Percentiles rank a stretch among this genome's conserved stretches.
Conservation (phyloP, 495 filamentous ascomycete species). For the Daldinia decipiens region DNA sequence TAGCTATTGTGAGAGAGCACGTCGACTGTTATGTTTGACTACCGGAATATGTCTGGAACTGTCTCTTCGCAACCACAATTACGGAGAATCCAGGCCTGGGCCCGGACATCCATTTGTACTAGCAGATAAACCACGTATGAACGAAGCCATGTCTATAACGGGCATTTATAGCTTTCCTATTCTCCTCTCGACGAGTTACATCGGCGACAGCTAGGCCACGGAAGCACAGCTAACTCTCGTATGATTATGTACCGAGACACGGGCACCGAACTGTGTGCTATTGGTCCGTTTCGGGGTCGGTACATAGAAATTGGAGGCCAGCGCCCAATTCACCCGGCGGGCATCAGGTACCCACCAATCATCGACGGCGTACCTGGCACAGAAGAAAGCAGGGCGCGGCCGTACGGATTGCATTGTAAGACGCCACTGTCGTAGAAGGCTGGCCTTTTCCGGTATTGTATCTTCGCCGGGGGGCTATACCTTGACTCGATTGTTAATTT, state of each 20-base stretch:
- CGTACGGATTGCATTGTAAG: not conserved
- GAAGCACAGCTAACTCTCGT: slow-evolving; percentile 24
- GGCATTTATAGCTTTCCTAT: slow-evolving; percentile 3
- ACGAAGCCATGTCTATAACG: not conserved
- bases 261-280: slow-evolving; percentile 8
- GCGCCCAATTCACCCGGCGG: slow-evolving; percentile 32
- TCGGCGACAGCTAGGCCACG: slow-evolving; percentile 15
- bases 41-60: slow-evolving; percentile 2
- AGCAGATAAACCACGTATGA: not conserved
- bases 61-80: not conserved
- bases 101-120: slow-evolving; percentile 2
- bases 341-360: slow-evolving; percentile 16
- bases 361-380: not conserved
- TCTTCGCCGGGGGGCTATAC: not conserved
- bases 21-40: not conserved
- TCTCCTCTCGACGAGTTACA: slow-evolving; percentile 12
- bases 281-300: slow-evolving; percentile 20
- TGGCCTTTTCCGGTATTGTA: not conserved
- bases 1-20: slow-evolving; percentile 3
- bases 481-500: not conserved
- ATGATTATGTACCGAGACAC: slow-evolving; percentile 32
- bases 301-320: not conserved
- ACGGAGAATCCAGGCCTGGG: not conserved
- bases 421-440: not conserved
- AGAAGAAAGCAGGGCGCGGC: slow-evolving; percentile 1